These are phyloP conservation scores for Haematococcus sp. DNA, from an alignment of 139 green algal genomes.

Conservation along the genomic window DNA sequence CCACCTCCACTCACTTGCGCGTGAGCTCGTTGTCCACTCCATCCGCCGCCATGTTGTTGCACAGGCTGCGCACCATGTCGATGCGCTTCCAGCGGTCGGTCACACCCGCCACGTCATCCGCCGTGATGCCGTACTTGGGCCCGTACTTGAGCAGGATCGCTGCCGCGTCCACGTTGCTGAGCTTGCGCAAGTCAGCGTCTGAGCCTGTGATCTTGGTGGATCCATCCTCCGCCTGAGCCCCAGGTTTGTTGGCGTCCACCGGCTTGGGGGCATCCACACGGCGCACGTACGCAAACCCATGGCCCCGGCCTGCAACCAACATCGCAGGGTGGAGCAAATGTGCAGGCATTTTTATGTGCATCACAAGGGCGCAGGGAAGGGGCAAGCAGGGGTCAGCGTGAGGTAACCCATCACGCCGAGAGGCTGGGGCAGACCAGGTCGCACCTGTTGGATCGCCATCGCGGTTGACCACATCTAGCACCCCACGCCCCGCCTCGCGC, in stretches of 20 bases:
- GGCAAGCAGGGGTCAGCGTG: too few relatives aligned
- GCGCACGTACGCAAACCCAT: slow-evolving; percentile 5
- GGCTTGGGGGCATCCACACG: not conserved
- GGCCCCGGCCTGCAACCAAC: not conserved
- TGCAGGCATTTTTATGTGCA: too few relatives aligned
- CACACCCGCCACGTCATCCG: too few relatives aligned
- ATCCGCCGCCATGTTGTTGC: slow-evolving; percentile 2
- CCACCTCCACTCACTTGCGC: not conserved
- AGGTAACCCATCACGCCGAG: too few relatives aligned
- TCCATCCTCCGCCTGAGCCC: too few relatives aligned
- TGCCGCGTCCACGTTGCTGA: not conserved
- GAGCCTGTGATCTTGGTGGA: slow-evolving; percentile 3
- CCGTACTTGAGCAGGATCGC: not conserved
- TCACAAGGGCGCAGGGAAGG: too few relatives aligned
- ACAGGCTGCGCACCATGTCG: slow-evolving; percentile 14
- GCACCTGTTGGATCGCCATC: slow-evolving; percentile 1
- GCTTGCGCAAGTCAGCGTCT: slow-evolving; percentile 5
- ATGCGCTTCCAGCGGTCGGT: slow-evolving; percentile 9
- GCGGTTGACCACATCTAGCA: not conserved
- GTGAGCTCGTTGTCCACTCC: slow-evolving; percentile 6
- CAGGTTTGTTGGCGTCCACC: too few relatives aligned
- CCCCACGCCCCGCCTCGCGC: not conserved
- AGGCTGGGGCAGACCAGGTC: too few relatives aligned
- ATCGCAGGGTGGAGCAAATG: too few relatives aligned
- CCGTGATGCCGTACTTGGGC: not conserved